A percentile compares a stretch with the other conserved stretches of the same genome.
These are phyloP conservation scores for Cryptococcus sp. DNA, from an alignment of 1,284 basidiomycete species.

Conservation along the genomic window DNA sequence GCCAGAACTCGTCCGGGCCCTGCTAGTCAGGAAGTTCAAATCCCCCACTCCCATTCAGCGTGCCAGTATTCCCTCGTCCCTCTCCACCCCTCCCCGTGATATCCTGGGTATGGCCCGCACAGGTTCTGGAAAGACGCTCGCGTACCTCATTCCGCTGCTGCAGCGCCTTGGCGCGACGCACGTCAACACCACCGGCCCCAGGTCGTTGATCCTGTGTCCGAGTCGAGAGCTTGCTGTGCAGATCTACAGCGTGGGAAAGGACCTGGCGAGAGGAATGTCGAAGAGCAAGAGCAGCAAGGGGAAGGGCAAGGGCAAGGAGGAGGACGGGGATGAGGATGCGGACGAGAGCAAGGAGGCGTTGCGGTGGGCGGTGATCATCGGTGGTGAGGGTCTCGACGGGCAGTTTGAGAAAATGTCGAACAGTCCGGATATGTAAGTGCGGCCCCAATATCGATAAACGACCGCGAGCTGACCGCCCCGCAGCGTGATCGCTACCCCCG, in stretches of 20 bases:
- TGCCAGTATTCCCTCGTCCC: slow-evolving; percentile 78
- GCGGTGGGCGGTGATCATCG: slow-evolving; percentile 91
- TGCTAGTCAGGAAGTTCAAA: slow-evolving; percentile 90
- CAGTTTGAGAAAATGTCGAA: slow-evolving; percentile 94
- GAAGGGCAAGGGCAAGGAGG: slow-evolving; percentile 52
- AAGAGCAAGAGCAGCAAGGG: slow-evolving; percentile 60
- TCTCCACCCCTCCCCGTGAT: slow-evolving; percentile 82
- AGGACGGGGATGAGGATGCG: slow-evolving; percentile 53
- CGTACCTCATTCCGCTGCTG: slow-evolving; percentile 90
- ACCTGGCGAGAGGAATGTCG: slow-evolving; percentile 65
- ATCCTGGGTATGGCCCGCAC: slow-evolving; percentile 98
- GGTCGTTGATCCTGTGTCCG: slow-evolving; percentile 85
- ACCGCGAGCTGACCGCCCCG: background rate
- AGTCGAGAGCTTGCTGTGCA: slow-evolving; percentile 93
- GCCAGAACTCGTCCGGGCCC: slow-evolving; percentile 45
- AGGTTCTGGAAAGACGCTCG: slow-evolving; percentile 96
- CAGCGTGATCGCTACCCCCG: slow-evolving; percentile 95
- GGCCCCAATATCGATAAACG: too few relatives aligned
- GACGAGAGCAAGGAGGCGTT: slow-evolving; percentile 59
- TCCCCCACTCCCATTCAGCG: slow-evolving; percentile 97
- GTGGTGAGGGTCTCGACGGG: slow-evolving; percentile 92
- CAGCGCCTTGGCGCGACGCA: slow-evolving; percentile 82
- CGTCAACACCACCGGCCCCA: slow-evolving; percentile 73
- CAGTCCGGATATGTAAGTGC: slow-evolving; percentile 89
- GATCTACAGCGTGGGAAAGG: slow-evolving; percentile 90